Evolutionary conservation across 352 stramenopile genomes (phyloP).

Genomic region (Pythium oligandrum): DNA sequence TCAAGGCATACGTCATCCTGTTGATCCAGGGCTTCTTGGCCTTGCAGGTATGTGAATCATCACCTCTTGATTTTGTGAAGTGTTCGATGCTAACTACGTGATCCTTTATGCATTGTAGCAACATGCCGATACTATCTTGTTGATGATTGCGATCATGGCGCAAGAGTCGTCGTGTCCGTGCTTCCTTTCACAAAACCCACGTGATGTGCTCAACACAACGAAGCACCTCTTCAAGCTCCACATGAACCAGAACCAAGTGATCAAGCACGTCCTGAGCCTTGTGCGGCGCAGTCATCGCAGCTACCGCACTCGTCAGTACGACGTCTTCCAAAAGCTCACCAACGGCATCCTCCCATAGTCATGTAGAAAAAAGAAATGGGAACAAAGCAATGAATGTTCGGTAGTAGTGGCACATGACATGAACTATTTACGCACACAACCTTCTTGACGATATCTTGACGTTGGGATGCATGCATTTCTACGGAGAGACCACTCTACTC

Average conservation of each 20-base stretch:
- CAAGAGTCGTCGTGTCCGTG: slow-evolving; percentile 95
- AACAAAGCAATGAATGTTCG: slow-evolving; percentile 4
- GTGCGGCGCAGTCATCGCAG: slow-evolving; percentile 88
- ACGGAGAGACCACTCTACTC: too few species aligned
- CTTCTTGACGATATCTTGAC: too few species aligned
- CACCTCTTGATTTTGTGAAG: too few species aligned
- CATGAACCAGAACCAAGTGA: slow-evolving; percentile 80
- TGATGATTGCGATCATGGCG: slow-evolving; percentile 97
- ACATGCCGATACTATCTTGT: slow-evolving; percentile 92
- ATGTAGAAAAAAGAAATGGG: slow-evolving; percentile 6
- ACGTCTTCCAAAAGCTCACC: slow-evolving; percentile 90
- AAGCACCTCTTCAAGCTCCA: slow-evolving; percentile 79
- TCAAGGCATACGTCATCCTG: slow-evolving; percentile 96
- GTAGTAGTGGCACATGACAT: too few species aligned
- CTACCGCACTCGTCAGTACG: slow-evolving; percentile 88
- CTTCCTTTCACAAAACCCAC: slow-evolving; percentile 85
- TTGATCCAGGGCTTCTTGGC: slow-evolving; percentile 97
- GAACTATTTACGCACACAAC: too few species aligned
- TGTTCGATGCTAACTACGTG: too few species aligned
- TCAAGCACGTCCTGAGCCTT: slow-evolving; percentile 88
- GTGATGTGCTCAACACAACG: slow-evolving; percentile 68
- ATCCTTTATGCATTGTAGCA: slow-evolving; percentile 24
- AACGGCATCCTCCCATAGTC: slow-evolving; percentile 85
- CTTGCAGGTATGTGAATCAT: slow-evolving; percentile 67
- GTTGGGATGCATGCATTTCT: too few species aligned